These are phyloP conservation scores for Calonectria hawksworthii DNA, from an alignment of 2,329 filamentous ascomycete genomes.

Conservation along the genomic window DNA sequence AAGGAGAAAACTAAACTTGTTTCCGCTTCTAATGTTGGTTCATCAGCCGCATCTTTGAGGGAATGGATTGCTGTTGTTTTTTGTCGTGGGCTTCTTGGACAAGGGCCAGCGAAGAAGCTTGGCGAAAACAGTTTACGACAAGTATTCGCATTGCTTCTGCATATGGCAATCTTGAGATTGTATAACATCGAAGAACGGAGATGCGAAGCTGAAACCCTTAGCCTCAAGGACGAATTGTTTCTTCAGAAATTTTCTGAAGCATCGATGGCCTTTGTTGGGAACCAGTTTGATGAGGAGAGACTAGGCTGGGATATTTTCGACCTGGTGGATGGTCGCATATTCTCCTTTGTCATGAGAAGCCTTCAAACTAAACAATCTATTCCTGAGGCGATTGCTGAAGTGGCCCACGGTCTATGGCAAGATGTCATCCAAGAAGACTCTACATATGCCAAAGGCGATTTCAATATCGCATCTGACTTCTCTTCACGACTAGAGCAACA, in stretches of 20 bases:
- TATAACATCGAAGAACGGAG: constrained; percentile 32
- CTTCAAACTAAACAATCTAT: constrained; percentile 13
- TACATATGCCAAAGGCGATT: not conserved
- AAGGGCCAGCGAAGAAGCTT: not conserved
- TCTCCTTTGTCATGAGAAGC: constrained; percentile 37
- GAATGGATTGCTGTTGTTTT: constrained; percentile 33
- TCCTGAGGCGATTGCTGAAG: constrained; percentile 15
- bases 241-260: constrained; percentile 36
- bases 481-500: not conserved
- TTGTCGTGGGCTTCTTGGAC: constrained; percentile 25
- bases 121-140: constrained; percentile 7
- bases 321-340: constrained; percentile 50
- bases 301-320: constrained; percentile 49
- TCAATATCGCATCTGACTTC: constrained; percentile 3
- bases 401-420: not conserved
- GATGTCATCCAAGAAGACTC: not conserved
- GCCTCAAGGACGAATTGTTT: not conserved
- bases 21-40: not conserved
- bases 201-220: constrained; percentile 11
- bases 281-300: not conserved
- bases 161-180: constrained; percentile 20
- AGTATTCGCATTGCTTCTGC: constrained; percentile 31
- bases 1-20: not conserved
- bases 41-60: not conserved
- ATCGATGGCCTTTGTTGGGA: constrained; percentile 38